Base-by-base conservation (phyloP, 2,329 filamentous ascomycete genomes). In the Aspergillus terreus region DNA sequence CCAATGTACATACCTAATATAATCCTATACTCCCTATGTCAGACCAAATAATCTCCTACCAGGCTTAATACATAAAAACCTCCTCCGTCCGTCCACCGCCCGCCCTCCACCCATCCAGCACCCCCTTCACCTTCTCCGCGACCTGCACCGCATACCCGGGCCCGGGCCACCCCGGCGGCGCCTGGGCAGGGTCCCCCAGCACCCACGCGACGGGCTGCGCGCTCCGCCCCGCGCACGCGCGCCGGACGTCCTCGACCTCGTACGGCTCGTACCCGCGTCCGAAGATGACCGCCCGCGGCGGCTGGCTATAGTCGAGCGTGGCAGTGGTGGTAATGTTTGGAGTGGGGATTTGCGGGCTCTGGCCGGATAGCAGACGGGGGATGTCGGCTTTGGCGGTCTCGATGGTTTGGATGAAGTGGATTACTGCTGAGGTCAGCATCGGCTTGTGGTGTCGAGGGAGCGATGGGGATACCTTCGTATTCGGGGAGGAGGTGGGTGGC, bases 261-360 rank as follows among this genome's bases (percentile, higher is more conserved):
- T 53, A 19, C 6, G 50, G 23, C 2, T 46, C 15, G 45, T 52
- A 68, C 2, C 58, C 63, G 2, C 64, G 61, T 3, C 66, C 66
- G 27, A 68, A 63, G 17, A 67, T 56, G 9, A 69, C 54, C 2
- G 59, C 65, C 0, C 63, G 62, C 3, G 58, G 54, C 5, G 58
- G 55, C 10, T 41, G 47, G 36, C 30, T 57, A 56, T 66, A 68
- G 23, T 65, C 49, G 44, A 62, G 58, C 1, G 64, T 59, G 15
- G 63, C 65, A 19, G 67, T 30, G 11, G 59, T 19, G 19, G 19
- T 19, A 19, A 19, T 47, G 43, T 61, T 63, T 17, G 52, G 19
- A n/a, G 47, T 51, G 4, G 52, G 50, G 19, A 54, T 48, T 21
- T 60, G 42, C 6, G 64, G 64, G 19, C 58, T 55, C 6, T 44